Percentiles rank a stretch among this genome's conserved stretches.
phyloP scores from a whole-genome alignment of 257 asterid species.

The Henckelia pumila region DNA sequence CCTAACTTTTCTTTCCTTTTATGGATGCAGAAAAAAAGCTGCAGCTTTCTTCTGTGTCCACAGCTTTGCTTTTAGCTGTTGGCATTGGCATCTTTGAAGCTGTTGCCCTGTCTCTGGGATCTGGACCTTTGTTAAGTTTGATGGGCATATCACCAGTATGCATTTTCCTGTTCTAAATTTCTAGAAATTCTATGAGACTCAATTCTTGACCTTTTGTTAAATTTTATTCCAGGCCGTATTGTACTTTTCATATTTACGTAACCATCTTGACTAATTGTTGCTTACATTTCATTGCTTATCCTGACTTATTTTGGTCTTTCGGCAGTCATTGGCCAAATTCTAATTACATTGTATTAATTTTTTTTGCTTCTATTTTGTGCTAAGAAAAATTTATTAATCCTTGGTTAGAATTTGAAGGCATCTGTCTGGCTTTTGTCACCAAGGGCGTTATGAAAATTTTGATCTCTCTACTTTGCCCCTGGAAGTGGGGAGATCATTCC shows the following conservation, averaged over 20 bases:
- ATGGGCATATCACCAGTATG: conserved; percentile 88
- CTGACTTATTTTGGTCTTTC: neutral
- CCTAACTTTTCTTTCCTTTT: neutral
- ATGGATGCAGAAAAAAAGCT: conserved; percentile 39
- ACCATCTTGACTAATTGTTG: neutral
- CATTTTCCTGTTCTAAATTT: conserved; percentile 10
- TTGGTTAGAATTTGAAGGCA: neutral
- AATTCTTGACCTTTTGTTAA: neutral
- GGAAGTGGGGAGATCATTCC: neutral
- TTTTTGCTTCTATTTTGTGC: neutral
- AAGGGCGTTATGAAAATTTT: neutral
- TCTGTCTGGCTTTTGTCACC: neutral
- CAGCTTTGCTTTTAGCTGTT: conserved; percentile 81
- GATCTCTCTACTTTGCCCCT: neutral
- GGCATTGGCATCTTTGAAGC: conserved; percentile 90
- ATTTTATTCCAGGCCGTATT: neutral
- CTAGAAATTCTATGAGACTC: neutral
- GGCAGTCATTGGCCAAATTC: neutral
- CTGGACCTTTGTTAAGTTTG: conserved; percentile 78
- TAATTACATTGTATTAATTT: too few species aligned
- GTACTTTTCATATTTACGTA: neutral
- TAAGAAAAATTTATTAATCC: neutral
- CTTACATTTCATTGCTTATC: neutral
- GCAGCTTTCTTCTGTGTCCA: conserved; percentile 88
- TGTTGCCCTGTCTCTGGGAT: conserved; percentile 63